Evolutionary conservation across 495 filamentous ascomycete genomes (phyloP), one percentile per base, ranked within the genome.

Genomic region (Melanomma pulvis-pyrius): DNA sequence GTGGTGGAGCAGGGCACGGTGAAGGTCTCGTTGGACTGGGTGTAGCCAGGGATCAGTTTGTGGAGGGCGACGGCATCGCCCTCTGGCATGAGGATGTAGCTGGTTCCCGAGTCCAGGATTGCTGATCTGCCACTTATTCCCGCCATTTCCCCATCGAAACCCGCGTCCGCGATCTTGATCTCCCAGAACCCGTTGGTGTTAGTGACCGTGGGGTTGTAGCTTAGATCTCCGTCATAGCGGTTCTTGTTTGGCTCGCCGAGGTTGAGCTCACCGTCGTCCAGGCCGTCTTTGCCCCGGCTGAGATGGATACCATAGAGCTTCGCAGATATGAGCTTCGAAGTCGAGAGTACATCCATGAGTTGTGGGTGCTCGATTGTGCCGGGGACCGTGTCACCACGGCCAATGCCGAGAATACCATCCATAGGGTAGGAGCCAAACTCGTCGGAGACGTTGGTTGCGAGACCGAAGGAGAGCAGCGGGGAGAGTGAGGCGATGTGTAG

Each of bases 331-430:
- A 83, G 55, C 29, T 84, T 82, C n/a, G 84, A 76, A 2, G 82
- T 67, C n/a, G 77, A 79, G 24, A 93, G 78, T 26, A 78, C 71
- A 36, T 86, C 82, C 77, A 93, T 82, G 68, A 92, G 85, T 0
- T 83, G 87, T 29, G 86, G 82, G 9, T 81, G 80, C 12, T 76
- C 74, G 68, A 79, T 80, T 7, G 74, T 75, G 36, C 62, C 76
- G 39, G 70, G 24, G 13, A 30, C 29, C 1, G 78, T 70, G 64
- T 77, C 55, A 76, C 78, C 68, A 77, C 81, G 86, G 8, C 87
- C 87, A n/a, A 96, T 77, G 7, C 90, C 92, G 6, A 96, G 76
- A 52, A 96, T 94, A n/a, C 92, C 92, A 72, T 96, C 92, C 67
- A 94, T 89, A 19, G 91, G 88, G 70, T 92, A 94, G 65, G 81